Evolutionary conservation across 2,329 filamentous ascomycete genomes (phyloP), one percentile per base, ranked within the genome.

Genomic region (Elsinoe australis): DNA sequence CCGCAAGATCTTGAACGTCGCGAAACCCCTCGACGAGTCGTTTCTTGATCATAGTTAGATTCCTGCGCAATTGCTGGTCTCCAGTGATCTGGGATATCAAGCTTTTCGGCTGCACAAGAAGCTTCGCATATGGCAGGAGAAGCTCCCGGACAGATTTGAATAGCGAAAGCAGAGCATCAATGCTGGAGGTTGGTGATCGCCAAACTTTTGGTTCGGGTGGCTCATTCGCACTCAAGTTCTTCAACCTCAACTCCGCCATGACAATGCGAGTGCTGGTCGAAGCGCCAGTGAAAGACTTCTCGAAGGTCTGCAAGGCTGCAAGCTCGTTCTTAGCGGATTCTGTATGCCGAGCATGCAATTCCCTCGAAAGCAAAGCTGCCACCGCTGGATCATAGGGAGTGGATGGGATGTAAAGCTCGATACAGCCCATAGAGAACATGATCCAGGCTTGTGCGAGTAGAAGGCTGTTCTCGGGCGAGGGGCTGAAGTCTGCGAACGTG

Each of bases 381-480:
- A 80, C 62, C 1, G 79, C 80, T 1, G 92, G 92, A 63, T 98
- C 92, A 58, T 90, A 92, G 3, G 85, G 76, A 55, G 83, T 82
- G 63, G 94, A 83, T 0, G 94, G 89, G 2, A 96, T 80, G 59
- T 90, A 95, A 2, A 95, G 72, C 53, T 78, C 77, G 39, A 96
- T 71, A 31, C 83, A 78, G 12, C 82, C 82, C 15, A 89, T 66
- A 1, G 86, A 83, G 52, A 95, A 80, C 44, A 83, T 74, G 21
- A 88, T 73, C 79, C 89, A 92, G 4, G 85, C 82, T 9, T 34
- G 38, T 12, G 46, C 47, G 18, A 49, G 26, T 2, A 10, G 9
- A 12, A 28, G 12, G 22, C 14, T 22, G 12, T 15, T 24, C 4
- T 14, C 5, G 21, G 7, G 12, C 3, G 36, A 41, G 3, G 36